phyloP scores from a whole-genome alignment of 2,329 filamentous ascomycete genomes.

The Alternaria rosae region DNA sequence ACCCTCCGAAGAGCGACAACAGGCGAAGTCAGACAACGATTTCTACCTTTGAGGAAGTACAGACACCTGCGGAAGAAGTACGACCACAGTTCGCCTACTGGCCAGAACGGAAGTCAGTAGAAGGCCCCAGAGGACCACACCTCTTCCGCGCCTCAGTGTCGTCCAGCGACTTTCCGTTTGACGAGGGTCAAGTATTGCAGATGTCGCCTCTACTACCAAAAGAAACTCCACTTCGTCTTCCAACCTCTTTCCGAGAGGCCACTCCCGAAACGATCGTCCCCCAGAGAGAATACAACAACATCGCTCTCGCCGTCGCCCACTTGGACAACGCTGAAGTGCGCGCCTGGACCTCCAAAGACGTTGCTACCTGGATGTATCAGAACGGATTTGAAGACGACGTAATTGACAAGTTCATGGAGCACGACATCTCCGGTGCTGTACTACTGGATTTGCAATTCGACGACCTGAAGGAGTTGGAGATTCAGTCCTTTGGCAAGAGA shows the following conservation, averaged over 20 bases:
- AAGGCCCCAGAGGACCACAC: conserved; percentile 85
- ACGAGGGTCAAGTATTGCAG: conserved; percentile 61
- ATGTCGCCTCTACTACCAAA: conserved; percentile 78
- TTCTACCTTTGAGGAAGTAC: conserved; percentile 84
- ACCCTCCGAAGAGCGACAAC: conserved; percentile 60
- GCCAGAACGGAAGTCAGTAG: conserved; percentile 69
- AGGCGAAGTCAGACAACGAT: conserved; percentile 82
- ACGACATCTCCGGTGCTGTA: conserved; percentile 90
- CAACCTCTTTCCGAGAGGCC: conserved; percentile 52
- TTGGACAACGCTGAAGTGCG: conserved; percentile 68
- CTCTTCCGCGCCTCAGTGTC: conserved; percentile 78
- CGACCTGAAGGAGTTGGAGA: conserved; percentile 81
- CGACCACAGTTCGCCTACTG: conserved; percentile 68
- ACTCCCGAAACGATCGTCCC: conserved; percentile 49
- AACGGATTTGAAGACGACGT: conserved; percentile 78
- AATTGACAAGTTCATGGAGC: conserved; percentile 84
- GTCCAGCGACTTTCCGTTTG: conserved; percentile 60
- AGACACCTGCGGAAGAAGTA: conserved; percentile 71
- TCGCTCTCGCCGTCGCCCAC: conserved; percentile 61
- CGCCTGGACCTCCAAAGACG: conserved; percentile 76
- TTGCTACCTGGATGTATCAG: conserved; percentile 86
- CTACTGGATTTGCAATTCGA: conserved; percentile 91
- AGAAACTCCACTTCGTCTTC: conserved; percentile 55
- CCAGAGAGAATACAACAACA: conserved; percentile 58
- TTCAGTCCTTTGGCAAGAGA: conserved; percentile 80